Evolutionary conservation across 352 stramenopile genomes (phyloP), one percentile per base, ranked within the genome.

Genomic region (Phytophthora meadii): DNA sequence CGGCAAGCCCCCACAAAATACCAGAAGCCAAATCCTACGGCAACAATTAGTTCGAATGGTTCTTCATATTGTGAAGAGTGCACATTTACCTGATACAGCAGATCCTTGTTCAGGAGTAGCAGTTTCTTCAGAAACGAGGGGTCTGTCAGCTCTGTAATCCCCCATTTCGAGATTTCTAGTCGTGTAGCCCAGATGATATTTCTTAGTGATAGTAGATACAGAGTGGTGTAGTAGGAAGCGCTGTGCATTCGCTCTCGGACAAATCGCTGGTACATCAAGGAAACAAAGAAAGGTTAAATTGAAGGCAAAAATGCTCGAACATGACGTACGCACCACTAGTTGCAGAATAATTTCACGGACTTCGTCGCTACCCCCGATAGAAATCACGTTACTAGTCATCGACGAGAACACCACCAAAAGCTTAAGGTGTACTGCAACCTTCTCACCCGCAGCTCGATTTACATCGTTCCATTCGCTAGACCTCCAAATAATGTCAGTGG

Each of bases 181-280:
- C 55, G 63, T 22, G 50, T 60, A 36, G 63, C 63, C 63, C 63
- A 71, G 14, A 71, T 19, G 14, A 71, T 54, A 46, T 71, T 71
- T 11, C 41, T 56, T 10, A 71, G 41, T 32, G 63, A 52, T 5
- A 67, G 44, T 24, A 71, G 47, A 41, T 71, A 67, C 34, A 71
- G 22, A 7, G 28, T 56, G 28, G 40, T 55, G 32, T 66, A 14
- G 5, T 50, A 37, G 19, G 55, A 54, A 5, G 48, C 37, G 17
- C 17, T 55, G 24, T 67, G 49, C 15, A 60, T 39, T 2, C 56
- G 63, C 27, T 66, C 63, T 36, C 63, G 48, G 6, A 67, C 28
- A 66, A 62, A 66, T 25, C 25, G 47, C 63, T 71, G 22, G 14
- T 24, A 58, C 4, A 50, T 10, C 1, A 32, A 50, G 50, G 11